A percentile compares a stretch with the other conserved stretches of the same genome.
These are phyloP conservation scores for Aureobasidium sp. DNA, from an alignment of 2,329 filamentous ascomycete species.

Conservation along the genomic window DNA sequence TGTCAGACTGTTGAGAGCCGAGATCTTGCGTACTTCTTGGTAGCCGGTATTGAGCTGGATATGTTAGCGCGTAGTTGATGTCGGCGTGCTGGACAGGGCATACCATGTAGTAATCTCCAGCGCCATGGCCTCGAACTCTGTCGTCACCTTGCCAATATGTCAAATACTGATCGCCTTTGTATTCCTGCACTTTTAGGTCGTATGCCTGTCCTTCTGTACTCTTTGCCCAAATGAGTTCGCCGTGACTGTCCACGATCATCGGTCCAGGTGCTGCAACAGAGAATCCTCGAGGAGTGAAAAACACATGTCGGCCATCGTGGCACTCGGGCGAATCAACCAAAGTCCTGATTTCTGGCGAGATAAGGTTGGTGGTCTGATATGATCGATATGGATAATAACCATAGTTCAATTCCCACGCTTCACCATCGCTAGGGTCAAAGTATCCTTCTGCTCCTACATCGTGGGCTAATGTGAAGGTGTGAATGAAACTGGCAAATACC, in stretches of 20 bases:
- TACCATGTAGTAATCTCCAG: constrained; percentile 27
- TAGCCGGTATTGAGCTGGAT: constrained; percentile 24
- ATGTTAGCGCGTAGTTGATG: not conserved
- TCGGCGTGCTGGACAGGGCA: not conserved
- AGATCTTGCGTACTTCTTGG: constrained; percentile 29
- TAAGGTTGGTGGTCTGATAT: constrained; percentile 11
- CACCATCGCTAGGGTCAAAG: constrained; percentile 10
- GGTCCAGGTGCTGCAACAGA: constrained; percentile 22
- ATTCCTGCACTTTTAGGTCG: constrained; percentile 27
- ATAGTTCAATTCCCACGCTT: constrained; percentile 12
- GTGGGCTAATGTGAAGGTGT: not conserved
- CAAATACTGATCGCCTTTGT: constrained; percentile 27
- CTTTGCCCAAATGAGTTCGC: constrained; percentile 24
- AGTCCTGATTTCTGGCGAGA: constrained; percentile 10
- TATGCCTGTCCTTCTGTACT: constrained; percentile 26
- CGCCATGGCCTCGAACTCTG: constrained; percentile 26
- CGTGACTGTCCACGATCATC: constrained; percentile 24
- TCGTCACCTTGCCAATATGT: constrained; percentile 33
- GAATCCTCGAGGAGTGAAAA: constrained; percentile 26
- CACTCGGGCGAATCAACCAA: constrained; percentile 6
- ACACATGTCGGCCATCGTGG: constrained; percentile 13
- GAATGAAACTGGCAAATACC: not conserved
- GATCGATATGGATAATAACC: constrained; percentile 12
- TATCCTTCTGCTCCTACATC: constrained; percentile 3
- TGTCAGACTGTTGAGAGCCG: constrained; percentile 27